Conservation (phyloP, 1,284 basidiomycete genomes). For the Papiliotrema laurentii region DNA sequence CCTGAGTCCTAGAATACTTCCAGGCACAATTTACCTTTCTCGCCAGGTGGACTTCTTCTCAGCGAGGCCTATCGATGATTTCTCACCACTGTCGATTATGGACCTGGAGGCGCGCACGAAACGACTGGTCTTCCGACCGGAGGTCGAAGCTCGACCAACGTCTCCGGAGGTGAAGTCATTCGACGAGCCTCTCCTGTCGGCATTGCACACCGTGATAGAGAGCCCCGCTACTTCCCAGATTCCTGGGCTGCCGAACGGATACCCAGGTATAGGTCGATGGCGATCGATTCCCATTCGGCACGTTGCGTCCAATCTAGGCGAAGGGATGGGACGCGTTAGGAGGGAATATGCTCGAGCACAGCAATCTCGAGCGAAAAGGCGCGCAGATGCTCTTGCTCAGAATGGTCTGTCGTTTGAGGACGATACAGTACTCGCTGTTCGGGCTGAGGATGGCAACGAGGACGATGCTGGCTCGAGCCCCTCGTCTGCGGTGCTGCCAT, state of each 20-base stretch:
- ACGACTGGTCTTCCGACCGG: slow-evolving; percentile 65
- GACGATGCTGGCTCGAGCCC: slow-evolving; percentile 18
- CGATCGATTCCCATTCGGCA: slow-evolving; percentile 38
- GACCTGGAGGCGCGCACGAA: slow-evolving; percentile 59
- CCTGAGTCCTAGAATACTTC: slow-evolving; percentile 57
- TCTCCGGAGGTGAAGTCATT: slow-evolving; percentile 53
- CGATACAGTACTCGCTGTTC: slow-evolving; percentile 32
- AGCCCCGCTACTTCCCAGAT: slow-evolving; percentile 53
- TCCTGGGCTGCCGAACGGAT: slow-evolving; percentile 73
- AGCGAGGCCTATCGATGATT: slow-evolving; percentile 67
- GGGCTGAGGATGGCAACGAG: slow-evolving; percentile 2
- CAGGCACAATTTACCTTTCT: slow-evolving; percentile 69
- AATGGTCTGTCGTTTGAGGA: slow-evolving; percentile 42
- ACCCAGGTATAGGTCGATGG: slow-evolving; percentile 31
- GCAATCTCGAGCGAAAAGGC: slow-evolving; percentile 13
- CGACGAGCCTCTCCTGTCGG: slow-evolving; percentile 69
- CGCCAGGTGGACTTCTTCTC: slow-evolving; percentile 75
- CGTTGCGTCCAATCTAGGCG: slow-evolving; percentile 35
- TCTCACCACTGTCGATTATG: slow-evolving; percentile 64
- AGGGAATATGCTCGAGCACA: slow-evolving; percentile 37
- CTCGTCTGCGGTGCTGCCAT: slow-evolving; percentile 26
- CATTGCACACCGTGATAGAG: slow-evolving; percentile 63
- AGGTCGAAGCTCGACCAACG: slow-evolving; percentile 58
- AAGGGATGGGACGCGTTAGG: slow-evolving; percentile 36
- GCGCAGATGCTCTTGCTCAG: slow-evolving; percentile 11